Base-by-base conservation (phyloP, 768 basidiomycete species). In the Strobilomyces echinocephalus region DNA sequence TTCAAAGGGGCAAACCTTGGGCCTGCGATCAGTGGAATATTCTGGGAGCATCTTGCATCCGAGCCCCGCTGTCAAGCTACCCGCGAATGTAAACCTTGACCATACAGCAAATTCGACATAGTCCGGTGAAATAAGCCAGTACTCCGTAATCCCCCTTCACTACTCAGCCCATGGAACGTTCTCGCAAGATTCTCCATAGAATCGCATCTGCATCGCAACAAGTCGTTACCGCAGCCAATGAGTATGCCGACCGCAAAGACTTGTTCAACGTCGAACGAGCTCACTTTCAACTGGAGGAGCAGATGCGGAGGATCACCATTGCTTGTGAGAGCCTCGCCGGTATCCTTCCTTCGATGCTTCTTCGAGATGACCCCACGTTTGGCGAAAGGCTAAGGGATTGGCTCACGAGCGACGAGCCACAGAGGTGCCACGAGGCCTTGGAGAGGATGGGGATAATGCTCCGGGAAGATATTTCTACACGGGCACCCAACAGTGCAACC, bases 111-210 rank as follows among this genome's bases (percentile, higher is more conserved):
- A n/a, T n/a, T n/a, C n/a, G n/a, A n/a, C n/a, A n/a, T n/a, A n/a
- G n/a, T n/a, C n/a, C n/a, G n/a, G n/a, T n/a, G n/a, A n/a, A n/a
- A n/a, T n/a, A n/a, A n/a, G n/a, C n/a, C n/a, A n/a, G n/a, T n/a
- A n/a, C n/a, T n/a, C n/a, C n/a, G n/a, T n/a, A n/a, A n/a, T n/a
- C n/a, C n/a, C n/a, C n/a, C n/a, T n/a, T n/a, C n/a, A n/a, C n/a
- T n/a, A n/a, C n/a, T n/a, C n/a, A n/a, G n/a, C n/a, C n/a, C 14
- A 34, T 26, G 49, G 49, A 50, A 16, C 49, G 49, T 26, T 50
- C 49, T 26, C 49, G 40, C 31, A 42, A 41, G 20, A 26, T 42
- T n/a, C 28, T 50, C 21, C 30, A n/a, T 33, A 16, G 34, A 8
- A 50, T 50, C 14, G 33, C 21, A 14, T 50, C n/a, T 16, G 50